These are phyloP conservation scores for Amesomyces nigricolor DNA, from an alignment of 2,329 filamentous ascomycete genomes.

Conservation along the genomic window DNA sequence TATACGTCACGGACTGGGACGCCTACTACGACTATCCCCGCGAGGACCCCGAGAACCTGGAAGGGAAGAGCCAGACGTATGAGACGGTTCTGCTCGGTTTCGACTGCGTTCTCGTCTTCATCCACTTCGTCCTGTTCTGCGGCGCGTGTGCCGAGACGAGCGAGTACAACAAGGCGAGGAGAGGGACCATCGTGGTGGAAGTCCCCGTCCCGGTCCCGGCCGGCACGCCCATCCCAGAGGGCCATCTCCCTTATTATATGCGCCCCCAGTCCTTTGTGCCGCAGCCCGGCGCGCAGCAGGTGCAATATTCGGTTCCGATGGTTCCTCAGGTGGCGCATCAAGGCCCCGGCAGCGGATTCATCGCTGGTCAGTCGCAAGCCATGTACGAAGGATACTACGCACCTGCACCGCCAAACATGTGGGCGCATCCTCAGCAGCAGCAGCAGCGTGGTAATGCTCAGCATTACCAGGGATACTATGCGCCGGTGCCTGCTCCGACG, in stretches of 20 bases:
- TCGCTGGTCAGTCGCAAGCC: neutral
- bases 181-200: slow-evolving; percentile 3
- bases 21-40: slow-evolving; percentile 19
- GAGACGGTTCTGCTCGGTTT: slow-evolving; percentile 22
- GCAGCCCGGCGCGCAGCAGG: neutral
- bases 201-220: slow-evolving; percentile 7
- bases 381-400: slow-evolving; percentile 21
- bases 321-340: slow-evolving; percentile 1
- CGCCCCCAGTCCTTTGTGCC: neutral
- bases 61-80: slow-evolving; percentile 5
- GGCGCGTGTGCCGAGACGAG: slow-evolving; percentile 37
- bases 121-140: slow-evolving; percentile 38
- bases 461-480: slow-evolving; percentile 10
- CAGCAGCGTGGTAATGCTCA: neutral
- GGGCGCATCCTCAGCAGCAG: neutral
- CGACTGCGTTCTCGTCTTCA: slow-evolving; percentile 15
- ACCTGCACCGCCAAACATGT: slow-evolving; percentile 1
- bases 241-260: neutral
- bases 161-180: slow-evolving; percentile 26
- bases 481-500: neutral
- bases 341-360: neutral
- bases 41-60: neutral
- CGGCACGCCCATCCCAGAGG: neutral
- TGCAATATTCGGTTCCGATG: neutral
- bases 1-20: slow-evolving; percentile 12